A percentile compares a stretch with the other conserved stretches of the same genome.
Conservation (phyloP, 2,329 filamentous ascomycete genomes). For the Pestalotiopsis fici region DNA sequence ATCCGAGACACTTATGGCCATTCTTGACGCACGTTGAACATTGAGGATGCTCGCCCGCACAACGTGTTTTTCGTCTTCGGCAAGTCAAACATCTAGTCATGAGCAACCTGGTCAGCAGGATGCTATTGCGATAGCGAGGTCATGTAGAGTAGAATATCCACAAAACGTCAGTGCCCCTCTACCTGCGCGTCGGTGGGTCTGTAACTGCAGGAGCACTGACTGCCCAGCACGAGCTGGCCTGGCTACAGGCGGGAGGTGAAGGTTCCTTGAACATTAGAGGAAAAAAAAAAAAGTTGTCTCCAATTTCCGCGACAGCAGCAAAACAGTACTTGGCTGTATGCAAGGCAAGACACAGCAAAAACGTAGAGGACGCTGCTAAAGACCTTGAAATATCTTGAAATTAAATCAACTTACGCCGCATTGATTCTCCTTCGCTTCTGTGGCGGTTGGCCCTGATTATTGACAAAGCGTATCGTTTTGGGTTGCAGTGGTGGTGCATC, state of each 20-base stretch:
- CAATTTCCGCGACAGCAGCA: neutral
- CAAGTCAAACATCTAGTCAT: constrained; percentile 66
- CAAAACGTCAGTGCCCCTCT: neutral
- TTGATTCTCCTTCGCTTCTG: constrained; percentile 78
- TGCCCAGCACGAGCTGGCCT: constrained; percentile 1
- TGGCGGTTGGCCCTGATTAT: constrained; percentile 78
- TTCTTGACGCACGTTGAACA: constrained; percentile 75
- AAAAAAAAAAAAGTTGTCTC: neutral
- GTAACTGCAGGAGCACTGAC: constrained; percentile 3
- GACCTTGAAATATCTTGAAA: no score
- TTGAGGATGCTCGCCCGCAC: constrained; percentile 70
- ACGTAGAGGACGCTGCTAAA: no score
- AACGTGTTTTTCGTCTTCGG: constrained; percentile 75
- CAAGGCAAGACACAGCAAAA: constrained; percentile 15
- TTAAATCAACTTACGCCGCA: constrained; percentile 66
- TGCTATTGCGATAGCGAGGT: neutral
- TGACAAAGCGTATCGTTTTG: constrained; percentile 76
- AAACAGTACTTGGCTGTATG: neutral
- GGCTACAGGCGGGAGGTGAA: neutral
- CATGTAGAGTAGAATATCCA: neutral
- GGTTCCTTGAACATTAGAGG: neutral
- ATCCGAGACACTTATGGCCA: constrained; percentile 69
- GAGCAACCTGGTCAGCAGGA: constrained; percentile 15
- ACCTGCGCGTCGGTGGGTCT: constrained; percentile 7
- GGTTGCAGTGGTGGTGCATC: constrained; percentile 41